Base-by-base conservation (phyloP, 192 early-diverging fungal species). In the Phycomyces blakesleeanus region DNA sequence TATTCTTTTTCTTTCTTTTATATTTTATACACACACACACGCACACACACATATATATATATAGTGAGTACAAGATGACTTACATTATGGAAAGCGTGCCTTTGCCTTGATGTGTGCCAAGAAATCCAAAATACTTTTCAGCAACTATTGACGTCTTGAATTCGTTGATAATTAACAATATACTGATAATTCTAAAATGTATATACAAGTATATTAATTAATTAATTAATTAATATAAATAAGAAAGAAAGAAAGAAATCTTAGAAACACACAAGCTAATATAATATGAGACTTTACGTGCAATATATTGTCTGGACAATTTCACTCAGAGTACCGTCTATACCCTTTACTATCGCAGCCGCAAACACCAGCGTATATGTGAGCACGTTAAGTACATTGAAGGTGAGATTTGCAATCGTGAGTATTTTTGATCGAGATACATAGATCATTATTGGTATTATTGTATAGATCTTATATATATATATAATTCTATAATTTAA, bases 101-200 rank as follows among this genome's bases (percentile, higher is more conserved):
- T 53, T 68, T 68, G 4, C 66, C 66, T 22, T 29, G 50, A 61
- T 61, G 59, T 37, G 42, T 44, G 22, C 42, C 34, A 21, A 68
- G 18, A 37, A 68, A 68, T 0, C 66, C 66, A 51, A 60, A 55
- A 55, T 68, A 68, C 0, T 54, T 24, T 4, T 61, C 22, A 15
- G 26, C 42, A 18, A 51, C 54, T 5, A 34, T 24, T 22, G 58
- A 29, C 39, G 41, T 39, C 18, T 37, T 61, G 27, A 68, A 52
- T 49, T 68, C 66, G 55, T 68, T 59, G 8, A 61, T 5, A n/a
- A 59, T 39, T 1, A 68, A 14, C 24, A 61, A 44, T 21, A 54
- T 27, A 18, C 40, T 61, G 3, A 61, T 44, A 5, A 56, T 25
- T 26, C 66, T 68, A 53, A 29, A 22, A 16, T 41, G 3, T 26